Percentiles rank a stretch among this genome's conserved stretches.
phyloP scores from a whole-genome alignment of 768 basidiomycete genomes.

The Mycena kentingensis region DNA sequence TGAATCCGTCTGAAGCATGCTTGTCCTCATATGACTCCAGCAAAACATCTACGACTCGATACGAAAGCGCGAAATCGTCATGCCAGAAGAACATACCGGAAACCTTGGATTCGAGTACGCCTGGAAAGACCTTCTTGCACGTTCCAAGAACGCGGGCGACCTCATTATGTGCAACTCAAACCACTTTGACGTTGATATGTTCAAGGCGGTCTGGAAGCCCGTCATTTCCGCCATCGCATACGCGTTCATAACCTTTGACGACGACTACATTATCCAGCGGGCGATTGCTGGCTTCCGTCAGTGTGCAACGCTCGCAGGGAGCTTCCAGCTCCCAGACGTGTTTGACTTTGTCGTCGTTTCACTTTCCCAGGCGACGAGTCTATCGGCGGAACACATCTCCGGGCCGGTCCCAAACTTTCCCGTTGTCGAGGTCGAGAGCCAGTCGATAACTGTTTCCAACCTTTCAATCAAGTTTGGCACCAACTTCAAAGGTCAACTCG shows the following conservation, averaged over 20 bases:
- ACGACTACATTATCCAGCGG: slow-evolving; percentile 94
- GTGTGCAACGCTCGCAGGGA: slow-evolving; percentile 89
- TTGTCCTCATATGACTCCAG: no score
- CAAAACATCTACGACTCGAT: slow-evolving; percentile 93
- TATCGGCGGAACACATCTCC: slow-evolving; percentile 74
- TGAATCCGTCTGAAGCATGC: neutral
- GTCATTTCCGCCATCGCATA: slow-evolving; percentile 93
- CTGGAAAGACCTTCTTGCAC: slow-evolving; percentile 91
- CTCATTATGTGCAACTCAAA: slow-evolving; percentile 79
- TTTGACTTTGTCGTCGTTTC: slow-evolving; percentile 96
- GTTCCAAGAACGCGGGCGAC: slow-evolving; percentile 75
- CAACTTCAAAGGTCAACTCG: slow-evolving; percentile 92
- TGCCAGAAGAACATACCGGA: slow-evolving; percentile 97
- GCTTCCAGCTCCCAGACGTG: slow-evolving; percentile 88
- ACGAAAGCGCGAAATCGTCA: slow-evolving; percentile 89
- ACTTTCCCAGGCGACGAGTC: slow-evolving; percentile 86
- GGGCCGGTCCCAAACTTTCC: slow-evolving; percentile 82
- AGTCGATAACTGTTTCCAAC: slow-evolving; percentile 86
- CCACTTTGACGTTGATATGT: slow-evolving; percentile 89
- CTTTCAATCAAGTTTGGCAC: slow-evolving; percentile 93
- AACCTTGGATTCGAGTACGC: slow-evolving; percentile 98
- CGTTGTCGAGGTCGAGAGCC: slow-evolving; percentile 85
- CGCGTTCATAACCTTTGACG: slow-evolving; percentile 94
- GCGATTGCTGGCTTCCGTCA: slow-evolving; percentile 96
- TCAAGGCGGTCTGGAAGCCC: slow-evolving; percentile 90